Evolutionary conservation across 2,329 filamentous ascomycete species (phyloP).

Genomic region (Beauveria sp.): DNA sequence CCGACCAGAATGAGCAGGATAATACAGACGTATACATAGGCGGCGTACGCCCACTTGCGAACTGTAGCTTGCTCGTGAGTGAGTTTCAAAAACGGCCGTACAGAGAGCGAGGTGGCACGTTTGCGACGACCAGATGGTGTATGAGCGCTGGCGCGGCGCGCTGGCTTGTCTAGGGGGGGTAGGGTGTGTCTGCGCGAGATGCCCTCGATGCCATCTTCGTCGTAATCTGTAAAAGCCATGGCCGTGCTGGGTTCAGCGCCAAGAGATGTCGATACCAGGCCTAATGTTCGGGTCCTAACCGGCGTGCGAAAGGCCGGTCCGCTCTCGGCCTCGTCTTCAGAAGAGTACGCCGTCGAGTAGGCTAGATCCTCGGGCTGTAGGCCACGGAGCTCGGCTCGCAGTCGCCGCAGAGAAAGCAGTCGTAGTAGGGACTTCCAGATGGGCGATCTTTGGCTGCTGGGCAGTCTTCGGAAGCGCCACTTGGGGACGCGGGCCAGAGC

Average conservation of each 20-base stretch:
- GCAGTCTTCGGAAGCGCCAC: slow-evolving; percentile 70
- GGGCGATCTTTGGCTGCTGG: slow-evolving; percentile 27
- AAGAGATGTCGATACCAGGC: not conserved
- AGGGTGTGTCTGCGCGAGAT: slow-evolving; percentile 43
- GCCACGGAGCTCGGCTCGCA: slow-evolving; percentile 33
- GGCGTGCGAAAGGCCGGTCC: slow-evolving; percentile 15
- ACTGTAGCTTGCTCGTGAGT: slow-evolving; percentile 69
- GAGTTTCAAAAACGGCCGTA: slow-evolving; percentile 70
- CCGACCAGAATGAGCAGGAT: slow-evolving; percentile 59
- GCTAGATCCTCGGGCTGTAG: slow-evolving; percentile 23
- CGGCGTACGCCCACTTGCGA: slow-evolving; percentile 78
- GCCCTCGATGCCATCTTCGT: slow-evolving; percentile 14
- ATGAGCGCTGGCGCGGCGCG: slow-evolving; percentile 35
- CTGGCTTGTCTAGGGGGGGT: slow-evolving; percentile 31
- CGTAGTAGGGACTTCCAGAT: slow-evolving; percentile 32
- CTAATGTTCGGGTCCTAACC: slow-evolving; percentile 24
- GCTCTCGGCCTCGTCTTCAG: slow-evolving; percentile 23
- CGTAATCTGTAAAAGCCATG: slow-evolving; percentile 14
- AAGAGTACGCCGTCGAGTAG: slow-evolving; percentile 24
- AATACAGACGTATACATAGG: slow-evolving; percentile 66
- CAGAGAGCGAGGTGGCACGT: slow-evolving; percentile 53
- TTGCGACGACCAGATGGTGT: slow-evolving; percentile 61
- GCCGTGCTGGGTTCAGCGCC: slow-evolving; percentile 11
- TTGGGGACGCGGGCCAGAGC: slow-evolving; percentile 79
- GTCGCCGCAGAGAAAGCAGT: slow-evolving; percentile 37